phyloP scores from a whole-genome alignment of 2,329 filamentous ascomycete species.

The Alternaria brassicae region DNA sequence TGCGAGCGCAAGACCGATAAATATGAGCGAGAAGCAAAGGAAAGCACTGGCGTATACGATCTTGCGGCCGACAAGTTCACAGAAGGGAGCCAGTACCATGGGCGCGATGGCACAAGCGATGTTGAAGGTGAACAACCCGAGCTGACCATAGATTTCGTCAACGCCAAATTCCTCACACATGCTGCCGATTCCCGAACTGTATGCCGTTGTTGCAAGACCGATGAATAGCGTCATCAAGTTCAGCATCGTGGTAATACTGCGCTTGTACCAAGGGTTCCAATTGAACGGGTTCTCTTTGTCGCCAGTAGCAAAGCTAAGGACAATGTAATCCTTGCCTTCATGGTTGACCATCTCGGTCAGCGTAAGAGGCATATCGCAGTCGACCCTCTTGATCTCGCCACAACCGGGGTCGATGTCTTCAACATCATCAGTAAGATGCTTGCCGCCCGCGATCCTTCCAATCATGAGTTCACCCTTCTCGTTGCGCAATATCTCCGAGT shows the following conservation, averaged over 20 bases:
- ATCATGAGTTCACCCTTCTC: conserved; percentile 35
- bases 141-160: conserved; percentile 30
- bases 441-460: conserved; percentile 34
- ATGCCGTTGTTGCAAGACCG: conserved; percentile 37
- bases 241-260: conserved; percentile 37
- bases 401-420: conserved; percentile 36
- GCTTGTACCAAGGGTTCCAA: conserved; percentile 41
- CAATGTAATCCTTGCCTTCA: conserved; percentile 35
- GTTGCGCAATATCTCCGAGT: conserved; percentile 27
- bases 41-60: conserved; percentile 35
- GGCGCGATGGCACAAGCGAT: conserved; percentile 37
- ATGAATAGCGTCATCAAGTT: conserved; percentile 40
- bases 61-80: conserved; percentile 37
- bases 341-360: conserved; percentile 37
- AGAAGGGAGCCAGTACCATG: conserved; percentile 37
- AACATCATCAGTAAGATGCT: conserved; percentile 27
- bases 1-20: conserved; percentile 37
- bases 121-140: conserved; percentile 39
- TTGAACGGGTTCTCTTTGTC: conserved; percentile 39
- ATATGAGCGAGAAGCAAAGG: conserved; percentile 36
- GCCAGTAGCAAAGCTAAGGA: conserved; percentile 35
- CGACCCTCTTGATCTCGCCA: conserved; percentile 33
- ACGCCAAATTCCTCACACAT: conserved; percentile 39
- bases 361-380: conserved; percentile 39
- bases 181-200: conserved; percentile 36